Evolutionary conservation across 2,329 filamentous ascomycete genomes (phyloP), one percentile per base, ranked within the genome.

Genomic region (Diaporthe humulicola): DNA sequence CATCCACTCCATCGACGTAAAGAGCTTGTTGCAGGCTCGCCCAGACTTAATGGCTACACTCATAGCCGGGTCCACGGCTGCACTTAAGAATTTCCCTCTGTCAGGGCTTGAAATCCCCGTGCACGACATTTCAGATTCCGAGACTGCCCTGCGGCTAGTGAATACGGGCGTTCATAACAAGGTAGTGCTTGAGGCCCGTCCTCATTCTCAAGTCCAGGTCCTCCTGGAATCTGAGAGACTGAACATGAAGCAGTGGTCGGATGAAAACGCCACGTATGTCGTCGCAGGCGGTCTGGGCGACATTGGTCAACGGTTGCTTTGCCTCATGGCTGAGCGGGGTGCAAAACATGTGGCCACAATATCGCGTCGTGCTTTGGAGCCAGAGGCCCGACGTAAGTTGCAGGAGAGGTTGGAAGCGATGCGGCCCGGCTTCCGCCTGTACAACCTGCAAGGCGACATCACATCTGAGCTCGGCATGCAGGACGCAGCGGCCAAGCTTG

Each of bases 271-370:
- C 5, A 72, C 77, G 0, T 78, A 77, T 36, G 69, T 79, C 3
- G 40, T 78, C 19, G 73, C 73, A 10, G 78, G 78, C 2, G 77
- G 78, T 8, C 42, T 78, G 1, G 78, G 78, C 3, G 77, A 78
- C 70, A 52, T 79, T 3, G 78, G 78, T 36, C 73, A 45, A n/a
- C 71, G 77, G 2, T 52, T 77, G 1, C 15, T 78, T 15, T 38
- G 30, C 3, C 66, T 76, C 1, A 76, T 78, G 75, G 78, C 77
- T 1, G 40, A 42, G 0, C 77, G 76, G 9, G 77, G 78, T 3
- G 77, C 76, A 30, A 74, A 60, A 56, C 74, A 76, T 70, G 50
- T 79, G 3, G 70, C 74, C 10, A 77, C 76, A 3, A 48, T 79
- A 9, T 78, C 78, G n/a, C 73, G 77, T 5, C 71, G 75, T 0